phyloP scores from a whole-genome alignment of 2,329 filamentous ascomycete genomes.

The Exophiala aquamarina region DNA sequence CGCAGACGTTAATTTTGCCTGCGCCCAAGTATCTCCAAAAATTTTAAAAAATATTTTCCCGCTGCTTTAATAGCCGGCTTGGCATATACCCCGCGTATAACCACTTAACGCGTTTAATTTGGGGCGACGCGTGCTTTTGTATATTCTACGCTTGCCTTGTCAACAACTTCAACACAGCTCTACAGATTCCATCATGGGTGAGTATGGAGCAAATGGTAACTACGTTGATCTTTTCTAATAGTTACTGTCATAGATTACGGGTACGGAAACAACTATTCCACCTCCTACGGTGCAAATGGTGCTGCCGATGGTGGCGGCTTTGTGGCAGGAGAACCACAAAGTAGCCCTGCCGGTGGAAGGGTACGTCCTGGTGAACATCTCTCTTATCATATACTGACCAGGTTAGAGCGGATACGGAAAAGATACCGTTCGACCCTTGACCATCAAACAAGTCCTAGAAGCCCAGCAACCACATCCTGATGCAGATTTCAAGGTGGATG shows the following conservation, averaged over 20 bases:
- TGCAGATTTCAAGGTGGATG: conserved; percentile 82
- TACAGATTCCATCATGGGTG: neutral
- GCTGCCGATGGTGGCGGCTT: conserved; percentile 61
- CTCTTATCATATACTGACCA: conserved; percentile 13
- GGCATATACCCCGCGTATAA: neutral
- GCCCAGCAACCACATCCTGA: conserved; percentile 73
- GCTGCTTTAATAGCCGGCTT: too few species aligned
- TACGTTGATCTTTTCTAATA: neutral
- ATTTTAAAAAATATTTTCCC: neutral
- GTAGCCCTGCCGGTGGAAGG: conserved; percentile 46
- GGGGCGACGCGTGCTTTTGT: neutral
- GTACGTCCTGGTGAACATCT: neutral
- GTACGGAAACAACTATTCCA: conserved; percentile 49
- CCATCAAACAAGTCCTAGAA: conserved; percentile 90
- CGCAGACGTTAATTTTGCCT: conserved; percentile 5
- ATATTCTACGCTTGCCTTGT: neutral
- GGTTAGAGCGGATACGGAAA: conserved; percentile 57
- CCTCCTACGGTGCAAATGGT: conserved; percentile 56
- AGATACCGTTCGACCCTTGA: conserved; percentile 88
- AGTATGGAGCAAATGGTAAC: neutral
- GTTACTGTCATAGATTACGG: conserved; percentile 20
- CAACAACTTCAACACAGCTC: neutral
- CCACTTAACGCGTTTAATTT: conserved; percentile 1
- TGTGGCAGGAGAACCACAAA: conserved; percentile 51
- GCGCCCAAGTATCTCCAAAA: conserved; percentile 13